Percentiles rank a stretch among this genome's conserved stretches.
Evolutionary conservation across 805 yeast genomes (phyloP).

Genomic region (Candida fluviatilis): DNA sequence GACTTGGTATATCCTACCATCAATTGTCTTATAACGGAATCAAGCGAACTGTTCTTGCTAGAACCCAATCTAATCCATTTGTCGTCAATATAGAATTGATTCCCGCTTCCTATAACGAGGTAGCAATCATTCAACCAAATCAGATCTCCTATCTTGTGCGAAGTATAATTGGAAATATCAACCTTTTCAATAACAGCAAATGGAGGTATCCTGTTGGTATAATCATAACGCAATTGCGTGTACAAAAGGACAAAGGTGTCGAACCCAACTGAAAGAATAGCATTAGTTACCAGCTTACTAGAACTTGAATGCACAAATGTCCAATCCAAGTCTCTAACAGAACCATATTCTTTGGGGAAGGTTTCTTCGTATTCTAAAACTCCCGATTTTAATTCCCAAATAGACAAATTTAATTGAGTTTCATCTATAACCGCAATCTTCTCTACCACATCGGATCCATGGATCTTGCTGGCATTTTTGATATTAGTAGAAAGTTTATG

Average conservation of each 20-base stretch:
- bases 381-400: conserved; percentile 77
- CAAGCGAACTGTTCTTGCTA: conserved; percentile 34
- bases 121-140: conserved; percentile 80
- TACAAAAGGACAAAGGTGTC: conserved; percentile 57
- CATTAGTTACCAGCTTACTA: conserved; percentile 26
- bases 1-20: conserved; percentile 25
- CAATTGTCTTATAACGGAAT: conserved; percentile 46
- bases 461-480: conserved; percentile 46
- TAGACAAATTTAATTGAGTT: conserved; percentile 45
- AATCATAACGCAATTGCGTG: conserved; percentile 83
- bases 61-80: conserved; percentile 41
- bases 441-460: conserved; percentile 66
- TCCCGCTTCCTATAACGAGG: conserved; percentile 82
- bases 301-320: conserved; percentile 45
- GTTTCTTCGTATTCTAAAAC: conserved; percentile 60
- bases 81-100: conserved; percentile 82
- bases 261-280: conserved; percentile 80
- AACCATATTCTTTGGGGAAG: conserved; percentile 27
- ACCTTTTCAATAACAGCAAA: conserved; percentile 73
- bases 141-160: conserved; percentile 84
- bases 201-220: conserved; percentile 74
- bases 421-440: conserved; percentile 73
- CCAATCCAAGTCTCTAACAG: conserved; percentile 81
- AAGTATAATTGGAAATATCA: conserved; percentile 65
- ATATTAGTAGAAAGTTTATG: conserved; percentile 55